Percentiles rank a stretch among this genome's conserved stretches.
Evolutionary conservation across 345 rosid species (phyloP).

Genomic region (Sisymbrium altissimum): DNA sequence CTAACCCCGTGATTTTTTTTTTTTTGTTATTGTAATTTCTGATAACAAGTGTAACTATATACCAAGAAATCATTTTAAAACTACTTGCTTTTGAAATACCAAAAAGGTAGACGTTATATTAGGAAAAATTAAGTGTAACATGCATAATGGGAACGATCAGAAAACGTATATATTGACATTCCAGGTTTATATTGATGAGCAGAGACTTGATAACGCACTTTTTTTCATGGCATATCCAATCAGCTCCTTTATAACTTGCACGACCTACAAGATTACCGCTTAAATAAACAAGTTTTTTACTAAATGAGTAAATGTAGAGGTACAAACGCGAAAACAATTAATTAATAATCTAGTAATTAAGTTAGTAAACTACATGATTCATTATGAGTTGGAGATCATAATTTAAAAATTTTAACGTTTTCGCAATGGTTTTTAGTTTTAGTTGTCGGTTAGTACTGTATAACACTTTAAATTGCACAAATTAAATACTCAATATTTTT

Average conservation of each 20-base stretch:
- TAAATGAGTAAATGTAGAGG: too few species aligned
- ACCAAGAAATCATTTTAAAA: neutral
- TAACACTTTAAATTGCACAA: too few species aligned
- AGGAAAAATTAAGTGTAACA: neutral
- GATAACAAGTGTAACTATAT: neutral
- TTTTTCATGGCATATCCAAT: neutral
- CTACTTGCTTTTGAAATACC: neutral
- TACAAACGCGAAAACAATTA: too few species aligned
- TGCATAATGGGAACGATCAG: conserved; percentile 22
- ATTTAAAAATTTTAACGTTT: too few species aligned
- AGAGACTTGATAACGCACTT: neutral
- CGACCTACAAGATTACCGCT: conserved; percentile 21
- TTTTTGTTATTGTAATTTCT: neutral
- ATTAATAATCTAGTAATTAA: too few species aligned
- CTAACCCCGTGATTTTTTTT: neutral
- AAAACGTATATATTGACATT: neutral
- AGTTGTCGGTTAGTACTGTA: too few species aligned
- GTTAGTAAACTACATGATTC: too few species aligned
- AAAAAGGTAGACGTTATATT: neutral
- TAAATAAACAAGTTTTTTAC: neutral
- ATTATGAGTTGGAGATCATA: too few species aligned
- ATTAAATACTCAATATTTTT: too few species aligned
- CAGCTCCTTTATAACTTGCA: conserved; percentile 1
- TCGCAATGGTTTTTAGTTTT: too few species aligned
- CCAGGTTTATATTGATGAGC: conserved; percentile 14